Conservation (phyloP, 257 asterid genomes). For the Jasminum sambac region DNA sequence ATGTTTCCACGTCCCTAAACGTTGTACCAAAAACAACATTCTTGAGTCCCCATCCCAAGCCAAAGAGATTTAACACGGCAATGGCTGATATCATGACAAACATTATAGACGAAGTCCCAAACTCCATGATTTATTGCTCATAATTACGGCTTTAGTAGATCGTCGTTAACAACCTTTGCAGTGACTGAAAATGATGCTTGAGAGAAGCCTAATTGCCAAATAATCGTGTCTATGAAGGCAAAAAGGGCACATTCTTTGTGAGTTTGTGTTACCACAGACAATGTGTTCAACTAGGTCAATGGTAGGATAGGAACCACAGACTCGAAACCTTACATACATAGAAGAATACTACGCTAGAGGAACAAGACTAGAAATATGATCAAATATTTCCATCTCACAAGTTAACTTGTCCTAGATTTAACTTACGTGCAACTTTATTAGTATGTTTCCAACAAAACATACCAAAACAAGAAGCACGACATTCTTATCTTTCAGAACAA, state of each 20-base stretch:
- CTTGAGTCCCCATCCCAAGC: slow-evolving; percentile 45
- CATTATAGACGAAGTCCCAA: slow-evolving; percentile 57
- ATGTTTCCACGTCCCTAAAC: slow-evolving; percentile 5
- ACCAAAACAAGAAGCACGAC: too few species aligned
- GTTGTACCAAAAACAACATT: slow-evolving; percentile 16
- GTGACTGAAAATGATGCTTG: slow-evolving; percentile 50
- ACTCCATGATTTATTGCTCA: slow-evolving; percentile 50
- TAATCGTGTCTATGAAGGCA: slow-evolving; percentile 50
- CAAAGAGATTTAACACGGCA: slow-evolving; percentile 53
- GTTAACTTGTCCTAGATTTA: too few species aligned
- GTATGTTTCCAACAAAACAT: too few species aligned
- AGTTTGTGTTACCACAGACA: slow-evolving; percentile 44
- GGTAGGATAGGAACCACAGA: slow-evolving; percentile 56
- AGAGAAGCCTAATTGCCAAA: slow-evolving; percentile 44
- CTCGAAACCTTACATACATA: slow-evolving; percentile 40
- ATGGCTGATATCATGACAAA: slow-evolving; percentile 45
- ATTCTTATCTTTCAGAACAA: slow-evolving; percentile 56
- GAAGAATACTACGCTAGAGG: neutral
- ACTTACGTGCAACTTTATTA: neutral
- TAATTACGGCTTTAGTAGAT: slow-evolving; percentile 51
- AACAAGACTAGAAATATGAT: too few species aligned
- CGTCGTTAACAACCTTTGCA: slow-evolving; percentile 36
- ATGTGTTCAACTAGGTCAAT: slow-evolving; percentile 45
- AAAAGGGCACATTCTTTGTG: slow-evolving; percentile 56
- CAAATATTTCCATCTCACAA: too few species aligned